Conservation (phyloP, 2,329 filamentous ascomycete genomes). For the Fusarium dlaminii region DNA sequence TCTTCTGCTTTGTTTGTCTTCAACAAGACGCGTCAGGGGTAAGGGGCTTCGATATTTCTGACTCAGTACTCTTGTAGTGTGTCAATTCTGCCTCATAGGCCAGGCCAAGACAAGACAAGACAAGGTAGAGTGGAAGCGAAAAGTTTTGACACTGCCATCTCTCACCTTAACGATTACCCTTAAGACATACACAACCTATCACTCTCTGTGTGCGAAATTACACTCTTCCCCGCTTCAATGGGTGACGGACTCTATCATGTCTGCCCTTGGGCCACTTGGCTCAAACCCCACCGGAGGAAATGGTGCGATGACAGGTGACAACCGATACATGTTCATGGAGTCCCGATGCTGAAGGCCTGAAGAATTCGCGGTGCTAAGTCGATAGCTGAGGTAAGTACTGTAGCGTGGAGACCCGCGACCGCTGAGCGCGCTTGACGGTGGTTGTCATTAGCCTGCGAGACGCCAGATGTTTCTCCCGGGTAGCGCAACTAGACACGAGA, state of each 20-base stretch:
- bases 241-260: constrained; percentile 8
- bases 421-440: constrained; percentile 4
- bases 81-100: neutral
- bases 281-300: neutral
- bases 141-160: constrained; percentile 4
- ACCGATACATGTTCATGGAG: constrained; percentile 25
- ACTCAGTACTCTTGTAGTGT: neutral
- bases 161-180: neutral
- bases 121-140: neutral
- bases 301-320: constrained; percentile 21
- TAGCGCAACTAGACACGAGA: constrained; percentile 21
- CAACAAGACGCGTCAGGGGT: constrained; percentile 12
- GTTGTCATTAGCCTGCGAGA: neutral
- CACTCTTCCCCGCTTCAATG: constrained; percentile 28
- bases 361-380: neutral
- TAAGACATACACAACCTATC: constrained; percentile 7
- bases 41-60: neutral
- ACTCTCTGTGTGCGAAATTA: constrained; percentile 14
- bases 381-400: neutral
- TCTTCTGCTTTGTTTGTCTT: constrained; percentile 13
- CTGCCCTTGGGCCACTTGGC: constrained; percentile 6
- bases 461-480: constrained; percentile 11
- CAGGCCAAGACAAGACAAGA: neutral
- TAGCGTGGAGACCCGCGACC: constrained; percentile 17
- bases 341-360: neutral